These are phyloP conservation scores for Moniliella sp. DNA, from an alignment of 1,284 basidiomycete species.

Conservation along the genomic window DNA sequence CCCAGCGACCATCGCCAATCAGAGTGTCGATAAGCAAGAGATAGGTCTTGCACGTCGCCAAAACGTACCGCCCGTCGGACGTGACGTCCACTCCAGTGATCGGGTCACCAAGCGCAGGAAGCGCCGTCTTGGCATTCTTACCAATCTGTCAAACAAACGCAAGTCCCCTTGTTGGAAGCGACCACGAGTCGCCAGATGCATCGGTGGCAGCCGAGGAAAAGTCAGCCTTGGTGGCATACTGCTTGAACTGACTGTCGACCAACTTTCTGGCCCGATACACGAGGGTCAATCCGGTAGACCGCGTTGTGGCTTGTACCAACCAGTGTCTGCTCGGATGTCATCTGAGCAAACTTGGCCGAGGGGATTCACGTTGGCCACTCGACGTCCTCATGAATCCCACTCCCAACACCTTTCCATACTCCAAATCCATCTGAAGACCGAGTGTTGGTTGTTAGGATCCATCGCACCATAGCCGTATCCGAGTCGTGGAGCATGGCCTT, in stretches of 20 bases:
- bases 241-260: constrained; percentile 88
- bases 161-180: constrained; percentile 87
- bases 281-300: constrained; percentile 89
- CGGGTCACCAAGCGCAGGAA: constrained; percentile 81
- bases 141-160: constrained; percentile 82
- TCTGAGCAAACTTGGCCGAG: constrained; percentile 80
- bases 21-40: constrained; percentile 81
- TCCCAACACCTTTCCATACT: constrained; percentile 91
- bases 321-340: constrained; percentile 72
- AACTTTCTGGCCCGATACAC: constrained; percentile 68
- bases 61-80: constrained; percentile 74
- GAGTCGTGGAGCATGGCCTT: constrained; percentile 94
- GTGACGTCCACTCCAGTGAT: constrained; percentile 86
- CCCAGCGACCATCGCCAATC: constrained; percentile 71
- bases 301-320: constrained; percentile 81
- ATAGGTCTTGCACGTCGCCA: constrained; percentile 87
- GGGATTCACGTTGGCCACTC: constrained; percentile 72
- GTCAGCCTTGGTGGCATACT: constrained; percentile 80
- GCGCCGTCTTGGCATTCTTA: constrained; percentile 96
- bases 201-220: constrained; percentile 86
- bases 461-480: constrained; percentile 86
- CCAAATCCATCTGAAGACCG: constrained; percentile 79
- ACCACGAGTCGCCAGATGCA: constrained; percentile 68
- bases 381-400: constrained; percentile 83
- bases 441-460: constrained; percentile 59